Evolutionary conservation across 2,329 filamentous ascomycete genomes (phyloP).

Genomic region (Rugonectria rugulosa): DNA sequence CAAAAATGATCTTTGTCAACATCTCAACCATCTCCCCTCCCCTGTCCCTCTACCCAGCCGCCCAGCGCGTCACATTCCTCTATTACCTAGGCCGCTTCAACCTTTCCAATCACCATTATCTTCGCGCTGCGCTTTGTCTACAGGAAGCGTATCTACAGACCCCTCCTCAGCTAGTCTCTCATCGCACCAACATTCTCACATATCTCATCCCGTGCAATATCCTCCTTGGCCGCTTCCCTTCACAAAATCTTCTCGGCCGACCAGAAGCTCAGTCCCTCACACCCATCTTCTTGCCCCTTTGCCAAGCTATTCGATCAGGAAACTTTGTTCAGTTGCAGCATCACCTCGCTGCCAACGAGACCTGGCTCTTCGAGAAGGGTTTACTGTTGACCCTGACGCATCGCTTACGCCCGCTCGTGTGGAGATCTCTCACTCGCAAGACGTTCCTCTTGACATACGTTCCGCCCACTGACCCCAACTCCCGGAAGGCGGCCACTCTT

Average conservation of each 20-base stretch:
- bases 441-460: constrained; percentile 81
- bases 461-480: constrained; percentile 63
- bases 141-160: constrained; percentile 81
- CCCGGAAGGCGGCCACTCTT: constrained; percentile 74
- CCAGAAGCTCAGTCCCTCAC: constrained; percentile 68
- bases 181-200: constrained; percentile 81
- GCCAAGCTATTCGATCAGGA: constrained; percentile 73
- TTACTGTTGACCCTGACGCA: constrained; percentile 79
- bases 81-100: constrained; percentile 94
- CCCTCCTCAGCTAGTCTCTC: constrained; percentile 67
- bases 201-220: constrained; percentile 86
- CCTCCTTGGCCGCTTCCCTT: constrained; percentile 84
- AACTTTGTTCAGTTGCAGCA: constrained; percentile 77
- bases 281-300: constrained; percentile 76
- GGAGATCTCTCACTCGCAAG: constrained; percentile 81
- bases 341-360: constrained; percentile 68
- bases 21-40: constrained; percentile 85
- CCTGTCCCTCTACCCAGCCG: constrained; percentile 80
- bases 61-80: constrained; percentile 89
- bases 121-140: constrained; percentile 76
- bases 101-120: constrained; percentile 85
- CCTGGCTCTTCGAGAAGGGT: constrained; percentile 79
- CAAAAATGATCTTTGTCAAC: constrained; percentile 88
- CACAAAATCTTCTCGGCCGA: constrained; percentile 67
- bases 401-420: constrained; percentile 81